Conservation (phyloP, 2,329 filamentous ascomycete species). For the Pleoardoris graminearum region DNA sequence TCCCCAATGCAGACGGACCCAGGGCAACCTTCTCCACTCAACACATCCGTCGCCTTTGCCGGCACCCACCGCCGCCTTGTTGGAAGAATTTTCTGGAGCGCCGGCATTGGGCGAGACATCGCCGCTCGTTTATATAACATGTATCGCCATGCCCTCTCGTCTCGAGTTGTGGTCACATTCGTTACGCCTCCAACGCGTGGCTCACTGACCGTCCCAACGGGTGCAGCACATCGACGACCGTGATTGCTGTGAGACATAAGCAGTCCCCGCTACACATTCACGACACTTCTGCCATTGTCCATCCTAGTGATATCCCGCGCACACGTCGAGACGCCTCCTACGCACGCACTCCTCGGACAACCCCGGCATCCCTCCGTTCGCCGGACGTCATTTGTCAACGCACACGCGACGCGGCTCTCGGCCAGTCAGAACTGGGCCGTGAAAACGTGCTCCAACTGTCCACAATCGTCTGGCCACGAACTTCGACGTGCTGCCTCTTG, state of each 20-base stretch:
- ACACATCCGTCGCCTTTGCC: neutral
- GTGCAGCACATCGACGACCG: neutral
- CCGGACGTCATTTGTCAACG: neutral
- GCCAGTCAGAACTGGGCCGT: neutral
- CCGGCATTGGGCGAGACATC: neutral
- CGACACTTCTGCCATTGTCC: neutral
- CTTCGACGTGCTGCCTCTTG: neutral
- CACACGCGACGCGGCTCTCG: neutral
- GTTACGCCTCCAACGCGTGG: constrained; percentile 1
- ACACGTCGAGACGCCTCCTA: neutral
- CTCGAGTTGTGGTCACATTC: neutral
- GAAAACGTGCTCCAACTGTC: neutral
- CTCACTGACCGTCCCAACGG: neutral
- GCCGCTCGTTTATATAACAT: neutral
- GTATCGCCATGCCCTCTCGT: neutral
- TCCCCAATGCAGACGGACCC: constrained; percentile 5
- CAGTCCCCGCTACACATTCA: neutral
- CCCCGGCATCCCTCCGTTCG: neutral
- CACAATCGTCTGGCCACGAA: neutral
- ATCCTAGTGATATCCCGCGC: neutral
- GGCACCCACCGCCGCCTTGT: constrained; percentile 1
- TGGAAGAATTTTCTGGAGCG: constrained; percentile 1
- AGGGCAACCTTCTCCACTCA: neutral
- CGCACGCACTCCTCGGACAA: neutral
- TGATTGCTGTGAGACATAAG: constrained; percentile 1